phyloP scores from a whole-genome alignment of 2,329 filamentous ascomycete genomes.

The Thyridium curvatum region DNA sequence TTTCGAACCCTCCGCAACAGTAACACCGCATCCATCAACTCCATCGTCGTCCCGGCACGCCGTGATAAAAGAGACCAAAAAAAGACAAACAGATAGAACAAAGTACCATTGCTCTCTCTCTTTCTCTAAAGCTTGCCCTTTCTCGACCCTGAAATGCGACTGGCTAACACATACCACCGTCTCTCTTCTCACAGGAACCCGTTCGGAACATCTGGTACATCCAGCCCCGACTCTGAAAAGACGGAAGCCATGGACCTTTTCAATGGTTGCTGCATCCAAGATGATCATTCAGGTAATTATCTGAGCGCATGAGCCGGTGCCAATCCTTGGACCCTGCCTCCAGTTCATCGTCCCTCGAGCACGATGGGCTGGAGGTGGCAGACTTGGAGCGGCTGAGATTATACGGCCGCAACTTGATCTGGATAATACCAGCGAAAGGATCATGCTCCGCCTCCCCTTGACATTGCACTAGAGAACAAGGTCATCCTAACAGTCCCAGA shows the following conservation, averaged over 20 bases:
- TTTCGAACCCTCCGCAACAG: too few species aligned
- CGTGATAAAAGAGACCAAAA: too few species aligned
- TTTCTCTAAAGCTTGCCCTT: too few species aligned
- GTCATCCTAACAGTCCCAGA: constrained; percentile 17
- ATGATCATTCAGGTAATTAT: constrained; percentile 22
- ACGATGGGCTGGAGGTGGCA: not conserved
- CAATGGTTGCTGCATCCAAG: constrained; percentile 7
- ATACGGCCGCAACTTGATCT: constrained; percentile 33
- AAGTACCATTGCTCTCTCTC: not conserved
- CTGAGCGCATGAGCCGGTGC: constrained; percentile 28
- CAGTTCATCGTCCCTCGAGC: not conserved
- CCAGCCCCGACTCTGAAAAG: too few species aligned
- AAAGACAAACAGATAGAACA: not conserved
- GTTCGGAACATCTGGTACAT: too few species aligned
- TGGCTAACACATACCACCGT: too few species aligned
- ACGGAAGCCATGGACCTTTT: constrained; percentile 7
- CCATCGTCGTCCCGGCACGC: too few species aligned
- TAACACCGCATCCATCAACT: too few species aligned
- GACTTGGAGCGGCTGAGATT: constrained; percentile 23
- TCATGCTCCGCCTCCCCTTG: constrained; percentile 64
- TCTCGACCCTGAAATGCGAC: too few species aligned
- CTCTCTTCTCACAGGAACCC: too few species aligned
- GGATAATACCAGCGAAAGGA: constrained; percentile 72
- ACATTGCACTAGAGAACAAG: constrained; percentile 31
- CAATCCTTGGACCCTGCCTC: constrained; percentile 9